phyloP scores from a whole-genome alignment of 2,329 filamentous ascomycete genomes.

The Akanthomyces muscarius region DNA sequence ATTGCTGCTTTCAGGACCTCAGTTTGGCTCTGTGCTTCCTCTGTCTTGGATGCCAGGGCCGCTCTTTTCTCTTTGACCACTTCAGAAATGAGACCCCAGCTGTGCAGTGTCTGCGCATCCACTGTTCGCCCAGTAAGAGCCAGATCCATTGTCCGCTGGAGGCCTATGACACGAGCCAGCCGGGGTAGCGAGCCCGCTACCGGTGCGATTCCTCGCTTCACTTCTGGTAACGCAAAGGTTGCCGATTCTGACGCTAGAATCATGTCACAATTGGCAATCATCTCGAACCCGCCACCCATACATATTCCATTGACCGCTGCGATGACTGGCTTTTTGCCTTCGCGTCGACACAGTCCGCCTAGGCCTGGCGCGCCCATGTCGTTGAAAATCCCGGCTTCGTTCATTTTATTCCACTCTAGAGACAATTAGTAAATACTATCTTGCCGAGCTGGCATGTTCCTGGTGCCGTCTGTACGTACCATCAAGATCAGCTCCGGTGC shows the following conservation, averaged over 20 bases:
- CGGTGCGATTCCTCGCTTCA: slow-evolving; percentile 64
- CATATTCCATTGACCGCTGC: slow-evolving; percentile 71
- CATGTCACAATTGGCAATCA: slow-evolving; percentile 67
- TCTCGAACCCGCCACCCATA: slow-evolving; percentile 67
- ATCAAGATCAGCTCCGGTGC: slow-evolving; percentile 8
- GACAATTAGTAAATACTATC: background rate
- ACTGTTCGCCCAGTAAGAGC: slow-evolving; percentile 58
- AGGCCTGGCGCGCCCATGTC: slow-evolving; percentile 28
- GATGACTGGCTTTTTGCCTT: slow-evolving; percentile 67
- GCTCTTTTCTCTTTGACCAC: slow-evolving; percentile 19
- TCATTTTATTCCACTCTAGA: slow-evolving; percentile 5
- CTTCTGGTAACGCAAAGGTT: slow-evolving; percentile 65
- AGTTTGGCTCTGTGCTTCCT: slow-evolving; percentile 37
- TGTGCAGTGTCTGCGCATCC: slow-evolving; percentile 40
- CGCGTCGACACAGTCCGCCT: slow-evolving; percentile 60
- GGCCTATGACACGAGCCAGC: slow-evolving; percentile 58
- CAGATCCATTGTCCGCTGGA: slow-evolving; percentile 64
- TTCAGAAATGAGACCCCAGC: slow-evolving; percentile 26
- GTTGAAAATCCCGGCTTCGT: background rate
- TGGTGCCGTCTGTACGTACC: background rate
- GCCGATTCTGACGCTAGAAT: slow-evolving; percentile 56
- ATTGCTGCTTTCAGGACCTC: background rate
- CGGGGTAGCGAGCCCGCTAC: slow-evolving; percentile 66
- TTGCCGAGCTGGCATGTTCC: background rate
- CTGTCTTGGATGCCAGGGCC: no score